Conservation (phyloP, 2,329 filamentous ascomycete genomes). For the Juglanconis sp. region DNA sequence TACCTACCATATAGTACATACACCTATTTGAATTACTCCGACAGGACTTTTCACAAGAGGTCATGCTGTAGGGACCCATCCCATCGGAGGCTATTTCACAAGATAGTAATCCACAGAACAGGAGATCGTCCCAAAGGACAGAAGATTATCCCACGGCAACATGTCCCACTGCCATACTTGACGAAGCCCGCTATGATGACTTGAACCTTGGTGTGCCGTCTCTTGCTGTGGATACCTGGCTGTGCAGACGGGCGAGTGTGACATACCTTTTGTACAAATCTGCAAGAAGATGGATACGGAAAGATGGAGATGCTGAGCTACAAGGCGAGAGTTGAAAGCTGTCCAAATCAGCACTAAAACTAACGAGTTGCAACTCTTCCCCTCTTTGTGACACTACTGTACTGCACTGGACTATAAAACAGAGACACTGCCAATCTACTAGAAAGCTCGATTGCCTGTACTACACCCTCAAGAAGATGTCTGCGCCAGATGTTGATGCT, state of each 20-base stretch:
- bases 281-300: background rate
- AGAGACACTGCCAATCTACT: background rate
- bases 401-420: background rate
- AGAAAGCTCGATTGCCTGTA: too few species aligned
- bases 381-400: background rate
- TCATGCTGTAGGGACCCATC: too few species aligned
- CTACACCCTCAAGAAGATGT: background rate
- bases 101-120: too few species aligned
- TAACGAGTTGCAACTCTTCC: background rate
- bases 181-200: background rate
- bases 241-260: background rate
- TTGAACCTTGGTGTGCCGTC: background rate
- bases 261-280: background rate
- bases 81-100: too few species aligned
- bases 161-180: background rate
- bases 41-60: too few species aligned
- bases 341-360: background rate
- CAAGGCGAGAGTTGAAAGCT: background rate
- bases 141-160: too few species aligned
- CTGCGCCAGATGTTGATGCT: slow-evolving; percentile 30
- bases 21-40: too few species aligned
- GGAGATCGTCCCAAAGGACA: too few species aligned
- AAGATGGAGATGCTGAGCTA: slow-evolving; percentile 1
- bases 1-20: too few species aligned
- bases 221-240: background rate